phyloP scores from a whole-genome alignment of 2,329 filamentous ascomycete species.

The Coleophoma eucalyptorum region DNA sequence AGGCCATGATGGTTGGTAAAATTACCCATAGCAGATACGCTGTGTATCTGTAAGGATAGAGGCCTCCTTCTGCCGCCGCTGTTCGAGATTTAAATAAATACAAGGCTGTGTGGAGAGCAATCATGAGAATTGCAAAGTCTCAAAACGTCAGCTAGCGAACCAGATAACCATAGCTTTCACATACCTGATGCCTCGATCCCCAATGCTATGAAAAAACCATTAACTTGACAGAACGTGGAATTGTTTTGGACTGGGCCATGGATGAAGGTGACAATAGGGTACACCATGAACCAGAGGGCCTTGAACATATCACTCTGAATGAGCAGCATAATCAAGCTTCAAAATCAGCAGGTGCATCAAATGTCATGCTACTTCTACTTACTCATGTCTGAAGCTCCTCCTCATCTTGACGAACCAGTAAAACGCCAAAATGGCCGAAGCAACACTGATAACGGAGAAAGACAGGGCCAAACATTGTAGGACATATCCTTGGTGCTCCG shows the following conservation, averaged over 20 bases:
- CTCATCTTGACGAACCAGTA: conserved; percentile 75
- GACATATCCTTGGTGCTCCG: conserved; percentile 10
- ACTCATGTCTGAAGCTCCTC: conserved; percentile 71
- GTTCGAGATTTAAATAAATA: conserved; percentile 61
- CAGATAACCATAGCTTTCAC: conserved; percentile 8
- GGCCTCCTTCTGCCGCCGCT: conserved; percentile 51
- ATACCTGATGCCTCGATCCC: conserved; percentile 62
- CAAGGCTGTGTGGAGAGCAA: conserved; percentile 68
- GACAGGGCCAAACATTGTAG: conserved; percentile 30
- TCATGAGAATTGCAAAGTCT: conserved; percentile 69
- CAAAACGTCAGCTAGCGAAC: conserved; percentile 3
- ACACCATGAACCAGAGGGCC: conserved; percentile 63
- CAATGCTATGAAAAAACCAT: conserved; percentile 63
- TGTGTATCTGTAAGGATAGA: conserved; percentile 62
- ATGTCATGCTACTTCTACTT: conserved; percentile 24
- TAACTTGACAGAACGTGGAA: conserved; percentile 61
- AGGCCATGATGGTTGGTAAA: conserved; percentile 56
- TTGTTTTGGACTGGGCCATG: conserved; percentile 44
- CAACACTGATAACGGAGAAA: conserved; percentile 49
- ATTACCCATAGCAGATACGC: conserved; percentile 55
- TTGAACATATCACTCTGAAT: conserved; percentile 71
- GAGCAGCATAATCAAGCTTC: conserved; percentile 69
- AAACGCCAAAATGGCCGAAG: conserved; percentile 51
- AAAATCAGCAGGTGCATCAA: conserved; percentile 9
- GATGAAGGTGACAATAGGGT: conserved; percentile 54